Percentiles rank a stretch among this genome's conserved stretches.
These are phyloP conservation scores for Prunus mume DNA, from an alignment of 306 rosid genomes.

Conservation along the genomic window DNA sequence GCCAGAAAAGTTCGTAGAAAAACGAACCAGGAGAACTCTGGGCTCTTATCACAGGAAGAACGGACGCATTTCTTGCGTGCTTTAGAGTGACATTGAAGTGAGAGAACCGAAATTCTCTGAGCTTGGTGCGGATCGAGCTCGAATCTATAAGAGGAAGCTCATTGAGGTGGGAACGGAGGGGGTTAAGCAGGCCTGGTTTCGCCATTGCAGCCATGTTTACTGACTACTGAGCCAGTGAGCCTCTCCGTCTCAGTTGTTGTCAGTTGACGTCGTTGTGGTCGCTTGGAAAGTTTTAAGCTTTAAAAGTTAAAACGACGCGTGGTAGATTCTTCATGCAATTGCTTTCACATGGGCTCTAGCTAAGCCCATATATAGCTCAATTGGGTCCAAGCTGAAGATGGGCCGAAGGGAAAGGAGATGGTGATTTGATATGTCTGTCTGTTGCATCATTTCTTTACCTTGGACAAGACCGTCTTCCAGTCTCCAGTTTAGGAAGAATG, in stretches of 20 bases:
- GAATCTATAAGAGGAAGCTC: conserved; percentile 24
- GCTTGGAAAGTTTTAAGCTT: background rate
- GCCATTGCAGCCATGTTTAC: conserved; percentile 45
- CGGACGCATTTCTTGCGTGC: conserved; percentile 31
- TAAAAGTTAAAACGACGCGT: conserved; percentile 3
- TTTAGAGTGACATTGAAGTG: conserved; percentile 34
- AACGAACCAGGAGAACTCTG: conserved; percentile 48
- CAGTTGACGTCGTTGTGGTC: background rate
- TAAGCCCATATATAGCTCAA: background rate
- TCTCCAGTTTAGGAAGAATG: conserved; percentile 24
- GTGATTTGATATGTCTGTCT: background rate
- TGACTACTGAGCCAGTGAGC: background rate
- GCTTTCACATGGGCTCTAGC: background rate
- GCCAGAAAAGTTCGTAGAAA: background rate
- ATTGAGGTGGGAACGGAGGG: conserved; percentile 26
- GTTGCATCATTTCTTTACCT: too few species aligned
- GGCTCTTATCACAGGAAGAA: conserved; percentile 58
- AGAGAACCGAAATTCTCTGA: conserved; percentile 23
- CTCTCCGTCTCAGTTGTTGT: background rate
- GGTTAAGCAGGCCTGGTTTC: conserved; percentile 19
- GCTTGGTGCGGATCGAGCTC: conserved; percentile 17
- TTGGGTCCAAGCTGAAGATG: background rate
- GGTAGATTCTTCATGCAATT: background rate
- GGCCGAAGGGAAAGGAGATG: background rate
- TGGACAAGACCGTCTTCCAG: background rate